Evolutionary conservation across 1,139 yeast species (phyloP), one percentile per base, ranked within the genome.

Genomic region (Blastobotrys serpentis): DNA sequence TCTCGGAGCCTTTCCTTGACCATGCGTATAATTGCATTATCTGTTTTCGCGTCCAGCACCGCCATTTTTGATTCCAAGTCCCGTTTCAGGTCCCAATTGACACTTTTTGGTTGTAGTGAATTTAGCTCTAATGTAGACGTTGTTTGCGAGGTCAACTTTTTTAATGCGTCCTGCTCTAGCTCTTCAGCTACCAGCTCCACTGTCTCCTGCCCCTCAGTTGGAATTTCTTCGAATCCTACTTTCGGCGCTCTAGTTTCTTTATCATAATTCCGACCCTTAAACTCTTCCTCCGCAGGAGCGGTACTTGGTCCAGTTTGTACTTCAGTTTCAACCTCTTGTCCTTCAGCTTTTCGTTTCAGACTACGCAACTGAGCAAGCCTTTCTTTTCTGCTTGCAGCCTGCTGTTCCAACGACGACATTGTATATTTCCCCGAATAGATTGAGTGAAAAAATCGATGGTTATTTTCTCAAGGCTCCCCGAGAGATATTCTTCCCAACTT

Each of bases 51-150:
- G 16, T 72, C 67, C n/a, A 75, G 56, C 2, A 67, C 55, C 8
- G 66, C 68, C 46, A 73, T 42, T 42, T 69, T 68, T 0, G 65
- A 65, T 39, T 66, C 64, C 7, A 76, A 52, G 50, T 71, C 73
- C 21, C 71, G 58, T 53, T 72, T 68, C 42, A 74, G 56, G 53
- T 74, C 79, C 64, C 70, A 63, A 6, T 70, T 65, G 11, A 63
- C 64, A 30, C 64, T 32, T 48, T 62, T 62, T 8, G 71, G 68
- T 47, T 63, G 69, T 21, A 64, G 50, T 22, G 55, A 58, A 2
- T 54, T 55, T 19, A 55, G 46, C 14, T 56, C 56, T 22, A 61
- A 50, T 8, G 53, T 53, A 14, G 39, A 49, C 10, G 41, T 43
- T 6, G 26, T 48, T 34, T 40, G 43, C 8, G 52, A 26, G n/a